Percentiles rank a stretch among this genome's conserved stretches.
phyloP scores from a whole-genome alignment of 2,329 filamentous ascomycete species.

The Penicillium sp. region DNA sequence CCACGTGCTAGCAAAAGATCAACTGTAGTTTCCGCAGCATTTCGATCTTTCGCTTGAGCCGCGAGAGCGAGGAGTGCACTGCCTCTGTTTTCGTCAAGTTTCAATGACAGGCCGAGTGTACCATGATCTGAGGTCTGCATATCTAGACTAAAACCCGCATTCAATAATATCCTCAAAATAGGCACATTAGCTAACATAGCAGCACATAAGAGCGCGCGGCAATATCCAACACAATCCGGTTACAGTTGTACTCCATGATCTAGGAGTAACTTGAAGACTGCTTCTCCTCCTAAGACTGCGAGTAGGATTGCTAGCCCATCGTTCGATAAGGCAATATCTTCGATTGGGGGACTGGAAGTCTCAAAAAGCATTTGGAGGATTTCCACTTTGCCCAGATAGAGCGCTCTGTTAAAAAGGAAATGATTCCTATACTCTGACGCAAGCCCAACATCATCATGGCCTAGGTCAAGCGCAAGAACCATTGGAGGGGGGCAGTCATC shows the following conservation, averaged over 20 bases:
- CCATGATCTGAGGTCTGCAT: background rate
- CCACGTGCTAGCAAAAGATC: background rate
- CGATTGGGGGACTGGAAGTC: background rate
- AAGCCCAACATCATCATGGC: background rate
- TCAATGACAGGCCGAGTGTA: background rate
- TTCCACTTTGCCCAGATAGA: background rate
- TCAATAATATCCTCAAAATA: background rate
- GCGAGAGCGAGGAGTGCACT: background rate
- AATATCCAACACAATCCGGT: background rate
- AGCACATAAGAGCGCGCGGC: background rate
- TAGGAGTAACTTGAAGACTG: background rate
- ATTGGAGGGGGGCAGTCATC: background rate
- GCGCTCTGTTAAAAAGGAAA: background rate
- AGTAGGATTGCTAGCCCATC: background rate
- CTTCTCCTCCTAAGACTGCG: background rate
- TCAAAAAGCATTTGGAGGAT: background rate
- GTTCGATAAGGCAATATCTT: background rate
- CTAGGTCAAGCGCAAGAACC: background rate
- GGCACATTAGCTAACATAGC: background rate
- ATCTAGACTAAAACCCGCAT: background rate
- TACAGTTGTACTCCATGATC: background rate
- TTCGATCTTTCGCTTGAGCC: background rate
- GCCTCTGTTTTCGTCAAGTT: background rate
- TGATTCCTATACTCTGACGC: background rate
- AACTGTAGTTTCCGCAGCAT: background rate